Conservation (phyloP, 2,329 filamentous ascomycete species). For the Colletotrichum sidae region DNA sequence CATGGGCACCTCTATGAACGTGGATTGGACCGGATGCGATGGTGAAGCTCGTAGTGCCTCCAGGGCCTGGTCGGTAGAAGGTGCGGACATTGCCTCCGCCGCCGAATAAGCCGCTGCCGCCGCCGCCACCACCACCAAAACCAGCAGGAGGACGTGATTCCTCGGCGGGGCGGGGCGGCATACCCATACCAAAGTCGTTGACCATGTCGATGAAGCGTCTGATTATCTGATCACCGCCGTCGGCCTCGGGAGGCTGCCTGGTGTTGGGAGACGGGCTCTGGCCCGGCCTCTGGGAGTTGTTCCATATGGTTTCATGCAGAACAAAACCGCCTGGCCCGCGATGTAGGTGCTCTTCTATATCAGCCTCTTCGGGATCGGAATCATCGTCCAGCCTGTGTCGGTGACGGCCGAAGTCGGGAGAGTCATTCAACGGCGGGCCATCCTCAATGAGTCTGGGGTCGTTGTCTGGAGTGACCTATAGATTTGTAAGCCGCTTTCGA, state of each 20-base stretch:
- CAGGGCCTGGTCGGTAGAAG: conserved; percentile 50
- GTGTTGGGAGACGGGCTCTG: conserved; percentile 13
- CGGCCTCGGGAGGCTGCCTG: conserved; percentile 39
- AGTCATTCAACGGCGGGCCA: conserved; percentile 38
- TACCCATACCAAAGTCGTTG: conserved; percentile 47
- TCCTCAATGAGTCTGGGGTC: conserved; percentile 67
- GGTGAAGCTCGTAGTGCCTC: conserved; percentile 61
- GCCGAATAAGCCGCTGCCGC: conserved; percentile 40
- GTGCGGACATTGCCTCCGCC: conserved; percentile 50
- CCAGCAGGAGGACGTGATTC: conserved; percentile 29
- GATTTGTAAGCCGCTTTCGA: conserved; percentile 39
- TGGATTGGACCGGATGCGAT: conserved; percentile 55
- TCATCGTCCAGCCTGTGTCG: conserved; percentile 49
- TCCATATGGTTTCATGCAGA: conserved; percentile 50
- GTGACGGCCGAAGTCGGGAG: conserved; percentile 31
- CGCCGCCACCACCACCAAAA: conserved; percentile 10
- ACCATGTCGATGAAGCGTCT: conserved; percentile 59
- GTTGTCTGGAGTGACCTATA: conserved; percentile 65
- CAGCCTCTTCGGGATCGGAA: conserved; percentile 69
- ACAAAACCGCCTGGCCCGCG: conserved; percentile 55
- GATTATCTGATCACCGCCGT: conserved; percentile 51
- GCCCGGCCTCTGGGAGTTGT: conserved; percentile 27
- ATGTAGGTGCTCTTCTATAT: conserved; percentile 65
- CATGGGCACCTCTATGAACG: conserved; percentile 32
- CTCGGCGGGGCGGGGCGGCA: conserved; percentile 24